Conservation (phyloP, 345 rosid species). For the Melaleuca alternifolia region DNA sequence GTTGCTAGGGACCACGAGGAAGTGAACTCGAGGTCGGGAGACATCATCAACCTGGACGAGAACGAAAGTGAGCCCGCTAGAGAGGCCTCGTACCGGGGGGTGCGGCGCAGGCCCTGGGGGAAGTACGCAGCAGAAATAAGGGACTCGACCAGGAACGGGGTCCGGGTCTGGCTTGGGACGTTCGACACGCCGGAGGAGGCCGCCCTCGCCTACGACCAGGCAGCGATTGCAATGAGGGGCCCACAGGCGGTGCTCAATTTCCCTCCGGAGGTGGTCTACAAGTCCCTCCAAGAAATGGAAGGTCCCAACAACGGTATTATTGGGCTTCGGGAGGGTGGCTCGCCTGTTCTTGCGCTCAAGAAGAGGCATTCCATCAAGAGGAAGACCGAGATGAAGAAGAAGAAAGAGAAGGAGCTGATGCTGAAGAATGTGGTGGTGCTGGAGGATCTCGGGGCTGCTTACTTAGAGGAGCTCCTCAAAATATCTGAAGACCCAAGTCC, state of each 20-base stretch:
- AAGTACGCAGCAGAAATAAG: conserved; percentile 64
- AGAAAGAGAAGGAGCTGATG: conserved; percentile 18
- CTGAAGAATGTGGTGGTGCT: conserved; percentile 32
- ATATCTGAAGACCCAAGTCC: conserved; percentile 16
- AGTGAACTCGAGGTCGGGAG: conserved; percentile 8
- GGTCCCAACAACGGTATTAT: not conserved
- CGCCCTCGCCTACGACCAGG: conserved; percentile 65
- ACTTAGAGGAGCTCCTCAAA: conserved; percentile 45
- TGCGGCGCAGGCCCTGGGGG: conserved; percentile 58
- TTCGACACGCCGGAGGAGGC: conserved; percentile 59
- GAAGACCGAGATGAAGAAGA: conserved; percentile 27
- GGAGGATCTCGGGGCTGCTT: conserved; percentile 55
- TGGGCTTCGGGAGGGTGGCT: conserved; percentile 18
- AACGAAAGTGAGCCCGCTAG: not conserved
- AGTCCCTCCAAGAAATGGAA: conserved; percentile 36
- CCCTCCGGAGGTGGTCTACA: conserved; percentile 25
- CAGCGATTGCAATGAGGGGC: conserved; percentile 55
- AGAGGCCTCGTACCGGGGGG: conserved; percentile 40
- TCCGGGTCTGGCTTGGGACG: conserved; percentile 60
- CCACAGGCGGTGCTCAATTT: conserved; percentile 42
- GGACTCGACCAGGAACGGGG: conserved; percentile 55
- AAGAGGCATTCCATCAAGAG: conserved; percentile 32
- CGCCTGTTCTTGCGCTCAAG: conserved; percentile 49
- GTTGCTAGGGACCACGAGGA: conserved; percentile 10
- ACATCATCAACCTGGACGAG: not conserved